phyloP scores from a whole-genome alignment of 148 eudicot genomes.

The Arctostaphylos glauca region DNA sequence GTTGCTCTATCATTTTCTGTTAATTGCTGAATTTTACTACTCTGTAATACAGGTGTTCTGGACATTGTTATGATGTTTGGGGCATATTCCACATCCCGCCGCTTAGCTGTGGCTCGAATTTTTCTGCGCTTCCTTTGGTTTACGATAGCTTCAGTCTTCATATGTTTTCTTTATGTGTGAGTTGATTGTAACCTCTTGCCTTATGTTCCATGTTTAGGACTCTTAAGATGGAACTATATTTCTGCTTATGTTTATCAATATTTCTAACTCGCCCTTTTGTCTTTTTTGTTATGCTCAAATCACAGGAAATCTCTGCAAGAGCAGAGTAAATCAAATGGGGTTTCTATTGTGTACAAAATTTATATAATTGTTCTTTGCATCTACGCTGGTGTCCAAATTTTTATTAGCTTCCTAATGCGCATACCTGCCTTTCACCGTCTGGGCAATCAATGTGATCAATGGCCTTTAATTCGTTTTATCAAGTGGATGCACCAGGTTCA shows the following conservation, averaged over 20 bases:
- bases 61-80: constrained; percentile 95
- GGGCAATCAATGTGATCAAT: constrained; percentile 67
- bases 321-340: constrained; percentile 18
- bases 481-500: constrained; percentile 98
- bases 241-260: not conserved
- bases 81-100: constrained; percentile 82
- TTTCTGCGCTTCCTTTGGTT: constrained; percentile 84
- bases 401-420: constrained; percentile 70
- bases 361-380: constrained; percentile 65
- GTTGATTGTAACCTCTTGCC: constrained; percentile 27
- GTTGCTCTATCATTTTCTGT: constrained; percentile 10
- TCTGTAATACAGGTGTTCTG: constrained; percentile 54
- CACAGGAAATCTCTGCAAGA: constrained; percentile 79
- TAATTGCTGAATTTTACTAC: constrained; percentile 6
- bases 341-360: constrained; percentile 48
- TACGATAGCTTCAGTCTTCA: constrained; percentile 55
- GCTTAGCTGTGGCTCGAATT: constrained; percentile 74
- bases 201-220: not conserved
- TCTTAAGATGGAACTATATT: not conserved
- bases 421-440: constrained; percentile 82
- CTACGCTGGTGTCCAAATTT: constrained; percentile 76
- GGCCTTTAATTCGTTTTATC: constrained; percentile 59
- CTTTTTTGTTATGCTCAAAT: constrained; percentile 18
- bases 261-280: not conserved
- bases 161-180: constrained; percentile 87